A percentile compares a stretch with the other conserved stretches of the same genome.
These are phyloP conservation scores for Xylariaceae sp. DNA, from an alignment of 2,329 filamentous ascomycete genomes.

Conservation along the genomic window DNA sequence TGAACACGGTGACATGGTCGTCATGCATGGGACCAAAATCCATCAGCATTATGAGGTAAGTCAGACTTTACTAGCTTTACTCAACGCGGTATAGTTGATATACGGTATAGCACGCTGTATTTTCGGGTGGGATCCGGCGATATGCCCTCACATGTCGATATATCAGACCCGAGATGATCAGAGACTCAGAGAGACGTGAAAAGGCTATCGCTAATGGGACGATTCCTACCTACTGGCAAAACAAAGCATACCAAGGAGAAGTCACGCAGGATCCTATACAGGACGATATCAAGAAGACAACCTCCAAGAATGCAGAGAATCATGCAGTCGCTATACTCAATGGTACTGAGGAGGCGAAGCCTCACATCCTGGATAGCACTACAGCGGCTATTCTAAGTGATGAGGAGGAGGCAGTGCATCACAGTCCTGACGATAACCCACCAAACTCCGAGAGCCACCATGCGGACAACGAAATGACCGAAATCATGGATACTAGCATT, in stretches of 20 bases:
- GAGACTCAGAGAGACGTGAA: conserved; percentile 14
- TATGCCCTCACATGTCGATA: conserved; percentile 29
- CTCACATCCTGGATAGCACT: no score
- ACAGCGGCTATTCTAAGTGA: no score
- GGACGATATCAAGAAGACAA: no score
- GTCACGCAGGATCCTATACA: no score
- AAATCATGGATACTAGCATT: no score
- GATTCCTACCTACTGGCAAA: conserved; percentile 24
- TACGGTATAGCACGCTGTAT: conserved; percentile 24
- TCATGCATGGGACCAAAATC: conserved; percentile 66
- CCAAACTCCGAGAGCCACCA: no score
- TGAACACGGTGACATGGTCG: conserved; percentile 67
- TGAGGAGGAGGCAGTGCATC: no score
- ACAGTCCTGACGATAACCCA: no score
- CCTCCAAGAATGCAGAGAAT: no score
- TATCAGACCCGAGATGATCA: conserved; percentile 28
- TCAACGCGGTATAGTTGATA: conserved; percentile 1
- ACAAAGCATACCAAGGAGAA: conserved; percentile 24
- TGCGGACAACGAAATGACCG: no score
- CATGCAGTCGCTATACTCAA: no score
- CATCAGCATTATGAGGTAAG: conserved; percentile 64
- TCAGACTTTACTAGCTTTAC: not conserved
- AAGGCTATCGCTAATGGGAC: conserved; percentile 18
- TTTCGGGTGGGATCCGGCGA: conserved; percentile 16
- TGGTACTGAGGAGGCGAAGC: no score